Evolutionary conservation across 2,329 filamentous ascomycete species (phyloP).

Genomic region (Hymenotorrendiella dingleyae): DNA sequence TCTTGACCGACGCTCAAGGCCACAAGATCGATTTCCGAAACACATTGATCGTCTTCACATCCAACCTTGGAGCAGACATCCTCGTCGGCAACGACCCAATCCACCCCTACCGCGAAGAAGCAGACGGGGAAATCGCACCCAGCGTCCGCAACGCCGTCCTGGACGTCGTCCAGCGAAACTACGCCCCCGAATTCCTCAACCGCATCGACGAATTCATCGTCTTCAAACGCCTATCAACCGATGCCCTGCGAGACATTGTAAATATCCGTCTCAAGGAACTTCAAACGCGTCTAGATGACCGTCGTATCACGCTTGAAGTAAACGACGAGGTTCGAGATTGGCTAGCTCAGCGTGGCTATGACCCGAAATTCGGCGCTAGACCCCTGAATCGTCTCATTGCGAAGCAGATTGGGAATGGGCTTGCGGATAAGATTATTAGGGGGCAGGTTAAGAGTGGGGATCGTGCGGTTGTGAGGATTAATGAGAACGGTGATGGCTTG

Average conservation of each 20-base stretch:
- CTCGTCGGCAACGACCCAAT: conserved; percentile 69
- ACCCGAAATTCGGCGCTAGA: conserved; percentile 83
- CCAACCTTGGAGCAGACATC: conserved; percentile 88
- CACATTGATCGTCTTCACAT: conserved; percentile 93
- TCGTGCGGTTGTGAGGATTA: conserved; percentile 63
- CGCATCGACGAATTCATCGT: conserved; percentile 95
- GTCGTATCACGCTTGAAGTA: conserved; percentile 72
- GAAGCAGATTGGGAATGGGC: conserved; percentile 79
- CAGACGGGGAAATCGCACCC: conserved; percentile 63
- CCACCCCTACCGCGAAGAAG: conserved; percentile 56
- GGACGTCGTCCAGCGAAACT: conserved; percentile 69
- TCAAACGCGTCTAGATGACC: conserved; percentile 75
- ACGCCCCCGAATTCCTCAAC: conserved; percentile 94
- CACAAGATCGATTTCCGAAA: conserved; percentile 97
- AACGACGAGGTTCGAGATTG: conserved; percentile 69
- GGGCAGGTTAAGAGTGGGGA: conserved; percentile 75
- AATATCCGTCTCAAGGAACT: conserved; percentile 86
- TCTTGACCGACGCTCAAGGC: conserved; percentile 89
- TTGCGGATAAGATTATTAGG: conserved; percentile 88
- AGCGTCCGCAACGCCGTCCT: conserved; percentile 76
- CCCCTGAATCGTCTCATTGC: conserved; percentile 87
- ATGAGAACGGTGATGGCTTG: conserved; percentile 53
- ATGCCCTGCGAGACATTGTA: conserved; percentile 83
- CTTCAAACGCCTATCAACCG: conserved; percentile 77
- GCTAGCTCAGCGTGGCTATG: conserved; percentile 86